phyloP scores from a whole-genome alignment of 2,329 filamentous ascomycete genomes.

The Thelonectria blattea region DNA sequence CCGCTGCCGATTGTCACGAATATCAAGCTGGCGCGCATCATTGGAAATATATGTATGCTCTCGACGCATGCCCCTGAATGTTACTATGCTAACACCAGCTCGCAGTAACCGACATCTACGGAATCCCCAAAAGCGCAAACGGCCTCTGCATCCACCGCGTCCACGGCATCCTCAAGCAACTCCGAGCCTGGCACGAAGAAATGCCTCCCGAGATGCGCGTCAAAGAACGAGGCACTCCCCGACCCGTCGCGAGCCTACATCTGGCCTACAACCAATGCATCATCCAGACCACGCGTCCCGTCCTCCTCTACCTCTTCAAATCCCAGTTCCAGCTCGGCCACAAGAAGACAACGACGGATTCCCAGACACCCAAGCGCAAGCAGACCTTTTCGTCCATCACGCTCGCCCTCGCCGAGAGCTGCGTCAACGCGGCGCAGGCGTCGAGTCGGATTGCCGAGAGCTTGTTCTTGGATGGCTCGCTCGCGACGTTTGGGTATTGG shows the following conservation, averaged over 20 bases:
- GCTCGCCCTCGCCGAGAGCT: slow-evolving; percentile 51
- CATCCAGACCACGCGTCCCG: slow-evolving; percentile 42
- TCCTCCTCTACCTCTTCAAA: slow-evolving; percentile 42
- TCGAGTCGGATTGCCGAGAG: slow-evolving; percentile 49
- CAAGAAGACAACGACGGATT: slow-evolving; percentile 12
- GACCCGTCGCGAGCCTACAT: slow-evolving; percentile 38
- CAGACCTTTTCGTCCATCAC: slow-evolving; percentile 42
- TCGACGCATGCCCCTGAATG: not conserved
- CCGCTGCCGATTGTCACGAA: slow-evolving; percentile 38
- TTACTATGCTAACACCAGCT: not conserved
- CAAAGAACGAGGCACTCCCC: slow-evolving; percentile 34
- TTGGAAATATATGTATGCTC: slow-evolving; percentile 36
- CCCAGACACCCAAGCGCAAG: slow-evolving; percentile 1
- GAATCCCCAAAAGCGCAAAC: slow-evolving; percentile 37
- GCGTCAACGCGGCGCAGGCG: slow-evolving; percentile 49
- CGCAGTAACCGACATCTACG: slow-evolving; percentile 39
- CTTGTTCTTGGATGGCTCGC: not conserved
- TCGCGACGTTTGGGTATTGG: slow-evolving; percentile 62
- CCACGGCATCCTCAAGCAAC: slow-evolving; percentile 38
- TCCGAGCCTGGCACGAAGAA: slow-evolving; percentile 39
- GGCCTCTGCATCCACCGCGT: slow-evolving; percentile 40
- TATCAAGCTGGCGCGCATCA: slow-evolving; percentile 40
- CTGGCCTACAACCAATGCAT: slow-evolving; percentile 45
- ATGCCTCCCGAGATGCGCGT: slow-evolving; percentile 34
- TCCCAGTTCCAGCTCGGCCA: slow-evolving; percentile 35